Base-by-base conservation (phyloP, 306 rosid species). In the Comarum palustre region DNA sequence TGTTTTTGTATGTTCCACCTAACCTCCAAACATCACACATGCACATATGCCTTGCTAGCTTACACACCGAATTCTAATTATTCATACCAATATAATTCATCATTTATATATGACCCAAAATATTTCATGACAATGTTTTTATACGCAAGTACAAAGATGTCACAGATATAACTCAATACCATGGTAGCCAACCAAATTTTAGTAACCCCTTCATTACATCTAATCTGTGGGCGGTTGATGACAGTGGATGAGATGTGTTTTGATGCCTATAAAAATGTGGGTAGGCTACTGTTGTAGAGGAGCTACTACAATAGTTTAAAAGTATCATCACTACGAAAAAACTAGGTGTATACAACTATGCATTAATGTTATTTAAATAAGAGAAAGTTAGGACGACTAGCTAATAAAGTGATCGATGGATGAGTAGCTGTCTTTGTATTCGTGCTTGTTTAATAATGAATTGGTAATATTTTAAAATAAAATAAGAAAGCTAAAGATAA, bases 11-110 rank as follows among this genome's bases (percentile, higher is more conserved):
- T 31, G 8, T 72, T 54, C 17, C 2, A 19, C 67, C 75, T 58
- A 72, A 39, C 43, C 67, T 36, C 55, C 55, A 72, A 41, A 72
- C 67, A 72, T 72, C 29, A 57, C 66, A 57, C 75, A 10, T 72
- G 75, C 48, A 19, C 8, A 11, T 14, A 29, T 29, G 20, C 41
- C 16, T 19, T 50, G 4, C 32, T 17, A 16, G 38, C 6, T 41
- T 24, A 34, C 64, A 8, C 48, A 22, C 36, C 34, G 3, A 52
- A 1, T 34, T 22, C 16, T 34, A 8, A 22, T 54, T 38, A 71
- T 38, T 25, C 50, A 14, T 5, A 54, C 63, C 5, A 71, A 57
- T 38, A 17, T 0, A 17, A n/a, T 50, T 50, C 16, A 1, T 20
- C 6, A 0, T 36, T 15, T 16, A 66, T 43, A 57, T 57, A 57